Conservation (phyloP, 2,329 filamentous ascomycete genomes). For the Ramularia collo-cygni region DNA sequence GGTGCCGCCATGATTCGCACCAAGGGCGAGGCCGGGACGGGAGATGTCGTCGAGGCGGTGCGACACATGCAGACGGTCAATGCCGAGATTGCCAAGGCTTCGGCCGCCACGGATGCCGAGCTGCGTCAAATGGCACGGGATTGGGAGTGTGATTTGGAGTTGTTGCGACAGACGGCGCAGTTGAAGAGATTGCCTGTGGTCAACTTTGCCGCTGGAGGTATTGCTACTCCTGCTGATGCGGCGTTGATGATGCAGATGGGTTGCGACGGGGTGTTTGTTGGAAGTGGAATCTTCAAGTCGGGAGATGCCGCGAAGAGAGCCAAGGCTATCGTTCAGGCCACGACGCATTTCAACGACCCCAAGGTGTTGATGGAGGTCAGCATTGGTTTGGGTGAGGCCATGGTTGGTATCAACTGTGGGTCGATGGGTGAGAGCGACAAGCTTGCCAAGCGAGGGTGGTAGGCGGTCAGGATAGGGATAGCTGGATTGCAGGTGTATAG, state of each 20-base stretch:
- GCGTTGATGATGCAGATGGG: constrained; percentile 99
- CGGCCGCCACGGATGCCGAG: constrained; percentile 59
- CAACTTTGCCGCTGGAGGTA: constrained; percentile 96
- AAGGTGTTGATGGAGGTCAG: constrained; percentile 82
- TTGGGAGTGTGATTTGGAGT: constrained; percentile 66
- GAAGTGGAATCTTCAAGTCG: constrained; percentile 94
- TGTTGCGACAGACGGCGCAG: constrained; percentile 81
- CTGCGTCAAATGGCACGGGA: constrained; percentile 75
- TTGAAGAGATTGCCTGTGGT: constrained; percentile 86
- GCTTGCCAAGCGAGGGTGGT: constrained; percentile 82
- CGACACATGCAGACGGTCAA: constrained; percentile 92
- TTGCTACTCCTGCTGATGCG: constrained; percentile 97
- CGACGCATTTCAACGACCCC: constrained; percentile 81
- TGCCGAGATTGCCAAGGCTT: constrained; percentile 68
- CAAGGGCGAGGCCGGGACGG: constrained; percentile 95
- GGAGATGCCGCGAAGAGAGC: constrained; percentile 85
- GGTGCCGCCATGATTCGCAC: constrained; percentile 98
- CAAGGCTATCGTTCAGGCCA: constrained; percentile 88
- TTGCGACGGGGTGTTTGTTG: constrained; percentile 96
- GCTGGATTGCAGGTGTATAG: too few relatives aligned
- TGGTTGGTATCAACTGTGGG: constrained; percentile 89
- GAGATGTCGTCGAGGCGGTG: constrained; percentile 94
- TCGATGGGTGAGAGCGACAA: constrained; percentile 72
- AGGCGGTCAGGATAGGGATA: too few relatives aligned
- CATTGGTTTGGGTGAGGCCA: constrained; percentile 88